Conservation (phyloP, 176 grass and related monocot genomes). For the Aegilops bicornis region DNA sequence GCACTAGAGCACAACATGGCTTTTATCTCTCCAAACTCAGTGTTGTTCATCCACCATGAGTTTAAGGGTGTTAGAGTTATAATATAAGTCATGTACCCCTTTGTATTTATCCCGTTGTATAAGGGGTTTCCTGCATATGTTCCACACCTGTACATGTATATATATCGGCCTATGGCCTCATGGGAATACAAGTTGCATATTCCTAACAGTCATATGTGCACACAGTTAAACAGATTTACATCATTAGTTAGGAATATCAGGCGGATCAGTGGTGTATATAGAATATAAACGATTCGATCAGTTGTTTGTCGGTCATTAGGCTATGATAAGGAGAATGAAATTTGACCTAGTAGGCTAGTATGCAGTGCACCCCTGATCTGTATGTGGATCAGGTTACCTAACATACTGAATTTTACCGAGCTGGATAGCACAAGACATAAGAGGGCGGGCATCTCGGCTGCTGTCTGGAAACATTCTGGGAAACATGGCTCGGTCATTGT, state of each 20-base stretch:
- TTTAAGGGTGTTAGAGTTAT: too few relatives aligned
- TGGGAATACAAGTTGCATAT: too few relatives aligned
- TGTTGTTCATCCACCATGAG: too few relatives aligned
- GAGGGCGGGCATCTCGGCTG: not conserved
- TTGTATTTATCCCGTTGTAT: too few relatives aligned
- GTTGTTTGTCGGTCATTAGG: not conserved
- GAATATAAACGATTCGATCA: not conserved
- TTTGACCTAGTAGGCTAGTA: not conserved
- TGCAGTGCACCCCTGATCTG: not conserved
- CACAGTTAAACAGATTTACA: not conserved
- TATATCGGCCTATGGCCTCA: too few relatives aligned
- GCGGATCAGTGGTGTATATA: not conserved
- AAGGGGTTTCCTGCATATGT: too few relatives aligned
- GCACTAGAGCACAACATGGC: too few relatives aligned
- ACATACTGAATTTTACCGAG: not conserved
- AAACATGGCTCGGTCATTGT: not conserved
- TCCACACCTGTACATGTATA: too few relatives aligned
- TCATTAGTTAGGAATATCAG: not conserved
- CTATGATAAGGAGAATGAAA: not conserved
- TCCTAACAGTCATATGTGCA: too few relatives aligned
- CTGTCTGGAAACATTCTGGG: not conserved
- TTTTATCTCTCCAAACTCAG: too few relatives aligned
- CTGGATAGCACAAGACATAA: not conserved
- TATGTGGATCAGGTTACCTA: not conserved
- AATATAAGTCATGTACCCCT: too few relatives aligned